Evolutionary conservation across 768 basidiomycete genomes (phyloP).

Genomic region (Auricularia cornea): DNA sequence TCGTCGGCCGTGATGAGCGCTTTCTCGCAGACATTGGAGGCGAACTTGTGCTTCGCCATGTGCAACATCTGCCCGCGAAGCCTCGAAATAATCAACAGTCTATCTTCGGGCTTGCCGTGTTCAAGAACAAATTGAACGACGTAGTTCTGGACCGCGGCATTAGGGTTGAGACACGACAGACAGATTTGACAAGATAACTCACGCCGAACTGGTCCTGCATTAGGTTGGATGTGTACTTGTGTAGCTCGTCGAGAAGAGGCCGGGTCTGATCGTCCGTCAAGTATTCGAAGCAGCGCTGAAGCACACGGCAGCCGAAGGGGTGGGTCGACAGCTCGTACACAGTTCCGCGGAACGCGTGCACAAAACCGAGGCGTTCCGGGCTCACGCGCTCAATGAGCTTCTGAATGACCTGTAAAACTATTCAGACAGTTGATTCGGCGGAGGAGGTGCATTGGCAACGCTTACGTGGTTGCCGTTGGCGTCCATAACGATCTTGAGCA

Average conservation of each 20-base stretch:
- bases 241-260: constrained; percentile 75
- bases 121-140: constrained; percentile 92
- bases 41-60: constrained; percentile 85
- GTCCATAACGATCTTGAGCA: constrained; percentile 82
- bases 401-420: constrained; percentile 77
- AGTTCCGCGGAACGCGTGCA: constrained; percentile 65
- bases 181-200: constrained; percentile 21
- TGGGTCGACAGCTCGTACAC: constrained; percentile 79
- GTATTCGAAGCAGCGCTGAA: constrained; percentile 88
- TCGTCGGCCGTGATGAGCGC: constrained; percentile 60
- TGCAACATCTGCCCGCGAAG: constrained; percentile 70
- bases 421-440: neutral
- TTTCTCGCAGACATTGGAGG: constrained; percentile 94
- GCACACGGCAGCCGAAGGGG: constrained; percentile 88
- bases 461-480: constrained; percentile 90
- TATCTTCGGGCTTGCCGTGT: constrained; percentile 65
- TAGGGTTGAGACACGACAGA: neutral
- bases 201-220: constrained; percentile 93
- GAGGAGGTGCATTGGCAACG: constrained; percentile 7
- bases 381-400: constrained; percentile 78
- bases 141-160: constrained; percentile 57
- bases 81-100: constrained; percentile 51
- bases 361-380: constrained; percentile 67
- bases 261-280: constrained; percentile 60
- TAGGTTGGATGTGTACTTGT: constrained; percentile 55